These are phyloP conservation scores for Trichophaea hybrida DNA, from an alignment of 2,329 filamentous ascomycete species.

Conservation along the genomic window DNA sequence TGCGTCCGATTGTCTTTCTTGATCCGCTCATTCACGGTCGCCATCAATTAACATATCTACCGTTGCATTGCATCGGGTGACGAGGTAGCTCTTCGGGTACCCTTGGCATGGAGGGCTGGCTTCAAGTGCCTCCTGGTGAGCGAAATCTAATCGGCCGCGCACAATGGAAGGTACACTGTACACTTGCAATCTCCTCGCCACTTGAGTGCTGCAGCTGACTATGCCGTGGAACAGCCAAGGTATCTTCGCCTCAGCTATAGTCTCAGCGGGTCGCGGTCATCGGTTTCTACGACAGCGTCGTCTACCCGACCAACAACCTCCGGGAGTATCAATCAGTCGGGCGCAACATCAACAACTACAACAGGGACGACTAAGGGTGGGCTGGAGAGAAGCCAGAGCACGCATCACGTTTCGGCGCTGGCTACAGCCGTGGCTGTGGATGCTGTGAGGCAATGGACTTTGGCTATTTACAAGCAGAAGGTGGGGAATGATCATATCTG, in stretches of 20 bases:
- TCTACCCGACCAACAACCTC: slow-evolving; percentile 14
- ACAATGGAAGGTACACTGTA: slow-evolving; percentile 20
- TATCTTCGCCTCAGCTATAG: slow-evolving; percentile 16
- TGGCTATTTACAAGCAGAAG: slow-evolving; percentile 23
- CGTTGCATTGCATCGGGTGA: too few species aligned
- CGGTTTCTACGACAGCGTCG: slow-evolving; percentile 8
- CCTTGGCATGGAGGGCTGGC: slow-evolving; percentile 21
- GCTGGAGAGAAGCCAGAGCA: slow-evolving; percentile 6
- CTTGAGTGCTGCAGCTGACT: slow-evolving; percentile 3
- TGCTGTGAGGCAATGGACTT: slow-evolving; percentile 5
- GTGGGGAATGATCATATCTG: slow-evolving; percentile 7
- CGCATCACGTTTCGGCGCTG: slow-evolving; percentile 4
- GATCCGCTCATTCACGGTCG: too few species aligned
- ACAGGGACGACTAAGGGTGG: neutral
- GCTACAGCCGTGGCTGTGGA: neutral
- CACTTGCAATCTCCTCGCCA: neutral
- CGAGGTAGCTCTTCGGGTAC: too few species aligned
- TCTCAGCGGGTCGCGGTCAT: slow-evolving; percentile 8
- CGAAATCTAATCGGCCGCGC: slow-evolving; percentile 21
- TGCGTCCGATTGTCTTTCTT: too few species aligned
- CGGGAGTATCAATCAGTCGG: neutral
- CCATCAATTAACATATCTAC: too few species aligned
- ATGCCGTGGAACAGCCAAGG: slow-evolving; percentile 8
- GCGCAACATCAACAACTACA: neutral
- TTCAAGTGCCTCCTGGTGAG: slow-evolving; percentile 18